Evolutionary conservation across 73 alveolate species (phyloP), one percentile per base, ranked within the genome.

Genomic region (Breviolum minutum): DNA sequence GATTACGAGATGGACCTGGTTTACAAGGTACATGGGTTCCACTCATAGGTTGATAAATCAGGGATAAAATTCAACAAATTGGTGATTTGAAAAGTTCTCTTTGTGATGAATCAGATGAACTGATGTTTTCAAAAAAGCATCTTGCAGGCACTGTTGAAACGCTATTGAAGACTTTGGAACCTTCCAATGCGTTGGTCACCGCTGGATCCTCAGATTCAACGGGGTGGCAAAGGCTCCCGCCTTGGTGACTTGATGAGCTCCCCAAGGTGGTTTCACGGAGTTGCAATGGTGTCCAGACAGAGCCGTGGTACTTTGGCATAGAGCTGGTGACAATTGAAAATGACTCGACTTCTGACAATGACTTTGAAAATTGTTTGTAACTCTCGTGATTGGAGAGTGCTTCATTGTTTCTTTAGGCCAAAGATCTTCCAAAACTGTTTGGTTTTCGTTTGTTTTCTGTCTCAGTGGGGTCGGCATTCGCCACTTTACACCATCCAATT

Each of bases 1-100:
- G 88, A 63, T 88, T 91, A 19, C 97, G 97, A 7, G 48, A 70
- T 30, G 97, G 97, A 64, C 97, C 87, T 40, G 97, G 97, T 24
- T 54, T 91, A 61, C 11, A 32, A 82, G 91, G 85, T 54, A 66
- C 74, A 71, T 24, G 93, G 85, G 60, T 27, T 14, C 5, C 85
- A n/a, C 48, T 22, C 29, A n/a, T 74, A 60, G 85, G 13, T 19
- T 2, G 60, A 16, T 27, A 11, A n/a, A 74, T 22, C 6, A 74
- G 14, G 54, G 54, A 40, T 40, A 40, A 40, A 40, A 2, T 40
- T 40, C 54, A 40, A 40, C 54, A 40, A 40, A 69, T 69, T 69
- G 5, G 79, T 0, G 26, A 24, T 19, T 69, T 6, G 26, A 3
- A 40, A 40, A 40, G 54, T 40, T 40, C 54, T 40, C 3, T 40